These are phyloP conservation scores for Pleodorina starrii DNA, from an alignment of 139 green algal species.

Conservation along the genomic window DNA sequence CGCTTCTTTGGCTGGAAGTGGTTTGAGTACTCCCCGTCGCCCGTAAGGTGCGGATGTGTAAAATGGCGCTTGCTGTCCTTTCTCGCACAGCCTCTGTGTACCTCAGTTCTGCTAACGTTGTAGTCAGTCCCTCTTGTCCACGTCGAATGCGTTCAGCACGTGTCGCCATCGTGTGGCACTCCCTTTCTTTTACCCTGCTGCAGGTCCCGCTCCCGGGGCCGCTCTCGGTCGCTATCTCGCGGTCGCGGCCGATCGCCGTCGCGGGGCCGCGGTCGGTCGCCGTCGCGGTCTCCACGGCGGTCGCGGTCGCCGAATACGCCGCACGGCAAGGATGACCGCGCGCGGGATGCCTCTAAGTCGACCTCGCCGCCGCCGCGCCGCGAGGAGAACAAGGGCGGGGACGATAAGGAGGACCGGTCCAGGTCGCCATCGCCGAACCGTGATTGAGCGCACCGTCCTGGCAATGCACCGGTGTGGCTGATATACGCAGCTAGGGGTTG, in stretches of 20 bases:
- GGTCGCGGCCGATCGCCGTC: conserved; percentile 5
- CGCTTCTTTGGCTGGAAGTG: conserved; percentile 77
- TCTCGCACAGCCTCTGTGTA: too few species aligned
- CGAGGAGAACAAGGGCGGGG: not conserved
- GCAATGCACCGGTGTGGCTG: too few species aligned
- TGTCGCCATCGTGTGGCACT: too few species aligned
- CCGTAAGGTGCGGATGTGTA: not conserved
- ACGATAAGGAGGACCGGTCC: not conserved
- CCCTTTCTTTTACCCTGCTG: too few species aligned
- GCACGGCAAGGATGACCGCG: conserved; percentile 39
- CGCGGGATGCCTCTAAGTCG: conserved; percentile 13
- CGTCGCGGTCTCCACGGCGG: conserved; percentile 22
- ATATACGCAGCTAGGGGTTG: too few species aligned
- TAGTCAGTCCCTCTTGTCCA: too few species aligned
- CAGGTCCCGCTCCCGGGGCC: not conserved
- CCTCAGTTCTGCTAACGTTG: too few species aligned
- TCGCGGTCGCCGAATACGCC: conserved; percentile 34
- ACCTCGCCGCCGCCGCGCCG: not conserved
- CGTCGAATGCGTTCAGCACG: too few species aligned
- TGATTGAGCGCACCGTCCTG: not conserved
- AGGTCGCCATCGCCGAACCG: conserved; percentile 12
- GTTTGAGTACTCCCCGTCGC: conserved; percentile 57
- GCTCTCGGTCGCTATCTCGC: not conserved
- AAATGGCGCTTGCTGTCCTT: too few species aligned
- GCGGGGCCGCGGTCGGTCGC: conserved; percentile 3